phyloP scores from a whole-genome alignment of 2,329 filamentous ascomycete species.

The Chrysosporium keratinophilum region DNA sequence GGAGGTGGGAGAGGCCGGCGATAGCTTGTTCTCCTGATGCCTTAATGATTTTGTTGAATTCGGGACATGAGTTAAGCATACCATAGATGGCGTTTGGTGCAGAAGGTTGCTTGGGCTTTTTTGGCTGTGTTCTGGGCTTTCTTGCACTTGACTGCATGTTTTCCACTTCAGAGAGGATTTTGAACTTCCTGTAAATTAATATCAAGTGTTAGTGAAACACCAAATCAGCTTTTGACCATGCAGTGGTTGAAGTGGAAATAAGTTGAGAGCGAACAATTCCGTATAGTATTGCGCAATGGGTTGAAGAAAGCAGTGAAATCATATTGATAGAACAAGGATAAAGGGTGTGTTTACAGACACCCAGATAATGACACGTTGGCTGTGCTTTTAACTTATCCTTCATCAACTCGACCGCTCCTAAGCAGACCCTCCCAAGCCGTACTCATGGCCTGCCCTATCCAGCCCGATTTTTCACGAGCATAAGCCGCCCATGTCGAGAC shows the following conservation, averaged over 20 bases:
- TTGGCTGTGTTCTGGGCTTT: not conserved
- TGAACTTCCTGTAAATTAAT: not conserved
- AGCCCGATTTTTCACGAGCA: conserved; percentile 15
- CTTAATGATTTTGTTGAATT: not conserved
- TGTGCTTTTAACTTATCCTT: not conserved
- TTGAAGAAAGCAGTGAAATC: not conserved
- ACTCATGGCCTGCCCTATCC: conserved; percentile 4
- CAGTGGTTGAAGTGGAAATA: not conserved
- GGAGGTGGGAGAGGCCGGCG: conserved; percentile 26
- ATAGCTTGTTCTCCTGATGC: conserved; percentile 8
- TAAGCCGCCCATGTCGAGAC: conserved; percentile 15
- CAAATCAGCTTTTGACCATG: not conserved
- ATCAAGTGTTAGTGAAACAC: not conserved
- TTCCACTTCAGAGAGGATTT: not conserved
- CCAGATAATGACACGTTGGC: not conserved
- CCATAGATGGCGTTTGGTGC: not conserved
- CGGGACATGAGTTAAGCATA: conserved; percentile 3
- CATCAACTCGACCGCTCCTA: conserved; percentile 1
- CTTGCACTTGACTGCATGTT: not conserved
- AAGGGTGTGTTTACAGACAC: not conserved
- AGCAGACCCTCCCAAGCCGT: conserved; percentile 1
- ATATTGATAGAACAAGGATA: not conserved
- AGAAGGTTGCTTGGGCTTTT: not conserved
- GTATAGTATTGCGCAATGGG: too few species aligned
- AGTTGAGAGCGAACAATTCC: too few species aligned